These are phyloP conservation scores for Penicillium psychrosexuale DNA, from an alignment of 2,329 filamentous ascomycete species.

Conservation along the genomic window DNA sequence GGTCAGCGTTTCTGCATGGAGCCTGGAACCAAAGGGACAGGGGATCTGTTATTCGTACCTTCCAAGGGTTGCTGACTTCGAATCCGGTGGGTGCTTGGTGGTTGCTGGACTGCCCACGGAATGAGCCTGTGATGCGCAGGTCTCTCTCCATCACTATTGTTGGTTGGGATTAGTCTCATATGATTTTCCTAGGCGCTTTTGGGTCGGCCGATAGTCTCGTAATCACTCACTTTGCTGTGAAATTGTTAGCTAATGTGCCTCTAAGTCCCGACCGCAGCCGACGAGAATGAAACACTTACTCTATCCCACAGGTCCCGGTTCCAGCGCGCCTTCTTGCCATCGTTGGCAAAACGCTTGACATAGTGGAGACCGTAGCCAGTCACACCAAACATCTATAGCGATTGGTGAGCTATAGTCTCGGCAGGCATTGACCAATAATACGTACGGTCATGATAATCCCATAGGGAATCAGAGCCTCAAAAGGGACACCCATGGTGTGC, in stretches of 20 bases:
- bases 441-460: conserved; percentile 61
- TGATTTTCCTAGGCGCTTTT: conserved; percentile 13
- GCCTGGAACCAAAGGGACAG: neutral
- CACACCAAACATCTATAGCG: conserved; percentile 57
- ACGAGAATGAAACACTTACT: conserved; percentile 44
- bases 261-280: conserved; percentile 14
- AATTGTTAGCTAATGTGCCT: conserved; percentile 40
- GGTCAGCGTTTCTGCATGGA: conserved; percentile 18
- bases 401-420: conserved; percentile 22
- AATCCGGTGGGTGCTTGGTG: conserved; percentile 59
- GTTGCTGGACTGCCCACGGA: conserved; percentile 61
- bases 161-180: conserved; percentile 19
- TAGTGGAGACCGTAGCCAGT: conserved; percentile 57
- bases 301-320: conserved; percentile 63
- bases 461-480: conserved; percentile 64
- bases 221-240: conserved; percentile 53
- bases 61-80: conserved; percentile 66
- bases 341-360: conserved; percentile 60
- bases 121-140: conserved; percentile 58
- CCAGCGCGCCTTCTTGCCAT: conserved; percentile 59
- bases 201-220: neutral
- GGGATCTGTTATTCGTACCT: conserved; percentile 44
- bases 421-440: conserved; percentile 22
- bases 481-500: conserved; percentile 60
- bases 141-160: conserved; percentile 65